Percentiles rank a stretch among this genome's conserved stretches.
phyloP scores from a whole-genome alignment of 140 eudicot genomes.

The Oenanthe javanica region DNA sequence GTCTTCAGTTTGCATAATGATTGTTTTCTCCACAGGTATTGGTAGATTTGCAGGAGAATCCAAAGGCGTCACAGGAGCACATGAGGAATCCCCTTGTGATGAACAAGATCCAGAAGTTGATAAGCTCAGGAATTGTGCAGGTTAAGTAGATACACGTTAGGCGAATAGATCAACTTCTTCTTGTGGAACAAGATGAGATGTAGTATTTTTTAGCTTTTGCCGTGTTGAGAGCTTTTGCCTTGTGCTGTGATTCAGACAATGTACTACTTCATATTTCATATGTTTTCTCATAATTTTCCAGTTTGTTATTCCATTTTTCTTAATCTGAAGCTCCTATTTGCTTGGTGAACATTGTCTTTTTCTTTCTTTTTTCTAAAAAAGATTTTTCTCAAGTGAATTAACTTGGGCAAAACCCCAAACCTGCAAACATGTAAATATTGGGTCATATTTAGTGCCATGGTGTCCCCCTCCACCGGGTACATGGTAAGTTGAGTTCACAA shows the following conservation, averaged over 20 bases:
- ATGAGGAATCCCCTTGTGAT: conserved; percentile 90
- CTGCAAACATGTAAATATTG: no score
- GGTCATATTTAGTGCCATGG: no score
- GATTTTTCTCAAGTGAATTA: no score
- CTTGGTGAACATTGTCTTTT: no score
- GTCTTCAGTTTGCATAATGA: neutral
- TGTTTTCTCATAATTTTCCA: neutral
- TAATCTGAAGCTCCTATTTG: neutral
- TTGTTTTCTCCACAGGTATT: conserved; percentile 43
- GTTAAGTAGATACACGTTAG: conserved; percentile 15
- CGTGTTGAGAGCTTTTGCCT: neutral
- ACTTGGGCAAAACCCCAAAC: no score
- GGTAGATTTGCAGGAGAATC: conserved; percentile 83
- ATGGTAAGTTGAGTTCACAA: no score
- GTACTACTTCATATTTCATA: neutral
- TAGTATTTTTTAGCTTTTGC: neutral
- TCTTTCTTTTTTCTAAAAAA: no score
- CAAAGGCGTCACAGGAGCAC: conserved; percentile 88
- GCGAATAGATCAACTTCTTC: neutral
- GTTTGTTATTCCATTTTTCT: no score
- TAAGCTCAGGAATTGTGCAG: conserved; percentile 92
- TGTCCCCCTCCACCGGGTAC: no score
- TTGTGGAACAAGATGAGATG: neutral
- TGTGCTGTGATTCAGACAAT: neutral
- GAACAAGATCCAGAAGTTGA: conserved; percentile 80